A percentile compares a stretch with the other conserved stretches of the same genome.
These are phyloP conservation scores for Trichosporon sp. DNA, from an alignment of 1,284 basidiomycete species.

Conservation along the genomic window DNA sequence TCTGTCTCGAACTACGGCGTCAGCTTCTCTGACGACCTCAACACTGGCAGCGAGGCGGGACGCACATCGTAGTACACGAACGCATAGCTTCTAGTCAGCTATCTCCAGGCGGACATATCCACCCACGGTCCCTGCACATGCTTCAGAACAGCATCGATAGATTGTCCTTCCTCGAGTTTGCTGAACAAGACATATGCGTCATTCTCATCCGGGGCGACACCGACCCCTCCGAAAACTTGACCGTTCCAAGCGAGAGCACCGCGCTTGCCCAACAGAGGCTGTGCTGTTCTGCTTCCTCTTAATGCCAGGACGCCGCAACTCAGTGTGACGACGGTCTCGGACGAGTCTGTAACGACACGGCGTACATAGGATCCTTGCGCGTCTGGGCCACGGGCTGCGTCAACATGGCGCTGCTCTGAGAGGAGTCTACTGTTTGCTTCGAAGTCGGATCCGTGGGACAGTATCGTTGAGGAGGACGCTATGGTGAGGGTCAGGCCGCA, in stretches of 20 bases:
- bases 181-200: conserved; percentile 68
- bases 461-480: neutral
- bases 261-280: conserved; percentile 60
- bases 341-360: neutral
- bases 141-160: conserved; percentile 56
- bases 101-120: neutral
- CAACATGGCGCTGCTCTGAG: conserved; percentile 20
- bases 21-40: too few relatives aligned
- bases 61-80: neutral
- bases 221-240: conserved; percentile 75
- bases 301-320: conserved; percentile 74
- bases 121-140: conserved; percentile 81
- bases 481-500: conserved; percentile 34
- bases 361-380: conserved; percentile 19
- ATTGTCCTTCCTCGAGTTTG: conserved; percentile 51
- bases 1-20: conserved; percentile 47
- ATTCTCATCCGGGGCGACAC: conserved; percentile 64
- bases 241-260: conserved; percentile 84
- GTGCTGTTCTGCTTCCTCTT: conserved; percentile 61
- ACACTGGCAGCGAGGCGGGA: conserved; percentile 55
- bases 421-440: neutral
- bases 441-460: neutral
- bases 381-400: conserved; percentile 31
- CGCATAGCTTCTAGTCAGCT: neutral
- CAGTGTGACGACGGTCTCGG: conserved; percentile 49